These are phyloP conservation scores for Dioszegia hungarica DNA, from an alignment of 768 basidiomycete genomes.

Conservation along the genomic window DNA sequence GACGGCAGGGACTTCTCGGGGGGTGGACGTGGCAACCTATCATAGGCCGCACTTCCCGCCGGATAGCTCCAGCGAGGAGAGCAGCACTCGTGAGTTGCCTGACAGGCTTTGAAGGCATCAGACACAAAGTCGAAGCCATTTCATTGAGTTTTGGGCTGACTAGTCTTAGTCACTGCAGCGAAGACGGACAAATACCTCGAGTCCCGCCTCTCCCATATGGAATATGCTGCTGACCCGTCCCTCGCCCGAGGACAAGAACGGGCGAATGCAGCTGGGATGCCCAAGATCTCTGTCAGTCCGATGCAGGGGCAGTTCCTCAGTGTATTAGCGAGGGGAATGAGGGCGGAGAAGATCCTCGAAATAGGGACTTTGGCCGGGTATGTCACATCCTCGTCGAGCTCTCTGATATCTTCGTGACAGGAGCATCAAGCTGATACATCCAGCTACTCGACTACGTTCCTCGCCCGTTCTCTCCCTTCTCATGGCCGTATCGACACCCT, in stretches of 20 bases:
- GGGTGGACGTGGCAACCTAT: no score
- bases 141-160: no score
- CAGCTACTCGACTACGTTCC: slow-evolving; percentile 47
- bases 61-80: no score
- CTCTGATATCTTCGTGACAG: no score
- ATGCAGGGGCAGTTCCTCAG: slow-evolving; percentile 54
- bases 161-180: slow-evolving; percentile 8
- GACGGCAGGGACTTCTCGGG: no score
- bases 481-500: slow-evolving; percentile 48
- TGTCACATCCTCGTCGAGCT: no score
- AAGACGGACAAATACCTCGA: slow-evolving; percentile 27
- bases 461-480: slow-evolving; percentile 42
- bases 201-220: slow-evolving; percentile 14
- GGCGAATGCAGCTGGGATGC: slow-evolving; percentile 27
- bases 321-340: slow-evolving; percentile 55
- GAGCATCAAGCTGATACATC: no score
- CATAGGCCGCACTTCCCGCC: not conserved
- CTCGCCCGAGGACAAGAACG: slow-evolving; percentile 12
- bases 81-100: no score
- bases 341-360: slow-evolving; percentile 60
- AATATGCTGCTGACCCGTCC: slow-evolving; percentile 18
- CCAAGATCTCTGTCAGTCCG: slow-evolving; percentile 26
- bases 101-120: no score
- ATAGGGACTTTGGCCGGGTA: slow-evolving; percentile 67
- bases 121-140: no score